Conservation (phyloP, 1,139 yeast species). For the Yamadazyma diddensiae region DNA sequence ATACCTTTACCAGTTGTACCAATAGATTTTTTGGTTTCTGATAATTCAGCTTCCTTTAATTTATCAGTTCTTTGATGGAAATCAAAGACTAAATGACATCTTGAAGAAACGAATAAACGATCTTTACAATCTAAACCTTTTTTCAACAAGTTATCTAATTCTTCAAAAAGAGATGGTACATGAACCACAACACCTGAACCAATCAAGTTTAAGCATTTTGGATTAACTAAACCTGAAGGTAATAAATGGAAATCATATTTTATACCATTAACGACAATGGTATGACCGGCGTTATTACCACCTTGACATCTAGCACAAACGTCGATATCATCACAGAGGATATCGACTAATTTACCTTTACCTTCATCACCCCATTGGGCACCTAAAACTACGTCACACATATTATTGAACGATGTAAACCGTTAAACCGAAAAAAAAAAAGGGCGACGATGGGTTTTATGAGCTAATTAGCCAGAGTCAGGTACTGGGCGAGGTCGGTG, state of each 20-base stretch:
- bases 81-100: conserved; percentile 96
- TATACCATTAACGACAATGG: conserved; percentile 83
- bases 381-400: conserved; percentile 94
- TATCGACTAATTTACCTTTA: conserved; percentile 94
- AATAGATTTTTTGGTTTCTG: conserved; percentile 81
- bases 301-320: conserved; percentile 99
- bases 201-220: conserved; percentile 80
- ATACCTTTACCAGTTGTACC: conserved; percentile 99
- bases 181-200: conserved; percentile 98
- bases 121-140: conserved; percentile 80
- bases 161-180: conserved; percentile 88
- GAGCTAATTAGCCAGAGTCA: conserved; percentile 2
- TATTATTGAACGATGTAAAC: conserved; percentile 18
- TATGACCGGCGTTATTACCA: conserved; percentile 99
- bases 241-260: conserved; percentile 98
- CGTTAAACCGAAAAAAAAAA: conserved; percentile 6
- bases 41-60: conserved; percentile 88
- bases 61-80: conserved; percentile 97
- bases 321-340: conserved; percentile 89
- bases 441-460: background rate
- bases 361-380: conserved; percentile 99
- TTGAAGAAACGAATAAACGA: conserved; percentile 81
- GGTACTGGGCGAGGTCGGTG: conserved; percentile 1
- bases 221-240: conserved; percentile 95
- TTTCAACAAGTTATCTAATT: conserved; percentile 72